A percentile compares a stretch with the other conserved stretches of the same genome.
Evolutionary conservation across 805 yeast genomes (phyloP).

Genomic region (Candida coleopterorum): DNA sequence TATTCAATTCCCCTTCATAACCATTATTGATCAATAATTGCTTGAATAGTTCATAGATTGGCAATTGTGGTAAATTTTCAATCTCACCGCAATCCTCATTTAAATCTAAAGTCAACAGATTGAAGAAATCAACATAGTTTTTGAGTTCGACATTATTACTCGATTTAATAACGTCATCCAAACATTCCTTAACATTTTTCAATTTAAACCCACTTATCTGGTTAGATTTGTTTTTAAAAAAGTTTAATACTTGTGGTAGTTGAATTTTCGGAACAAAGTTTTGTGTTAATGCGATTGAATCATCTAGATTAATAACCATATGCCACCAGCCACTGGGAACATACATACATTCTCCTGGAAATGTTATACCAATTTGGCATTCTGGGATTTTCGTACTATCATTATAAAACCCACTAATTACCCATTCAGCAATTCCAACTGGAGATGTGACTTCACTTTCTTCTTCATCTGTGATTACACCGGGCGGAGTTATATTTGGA

Average conservation of each 20-base stretch:
- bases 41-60: conserved; percentile 58
- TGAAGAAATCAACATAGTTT: conserved; percentile 24
- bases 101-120: conserved; percentile 14
- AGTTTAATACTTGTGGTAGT: conserved; percentile 57
- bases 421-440: conserved; percentile 91
- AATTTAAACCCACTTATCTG: conserved; percentile 82
- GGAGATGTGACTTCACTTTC: conserved; percentile 91
- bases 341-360: conserved; percentile 78
- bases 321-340: conserved; percentile 99
- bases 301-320: conserved; percentile 78
- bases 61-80: conserved; percentile 38
- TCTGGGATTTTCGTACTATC: conserved; percentile 56
- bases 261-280: conserved; percentile 74
- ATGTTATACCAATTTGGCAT: conserved; percentile 67
- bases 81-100: conserved; percentile 64
- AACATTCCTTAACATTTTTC: conserved; percentile 38
- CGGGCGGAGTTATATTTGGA: conserved; percentile 74
- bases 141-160: conserved; percentile 17
- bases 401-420: conserved; percentile 72
- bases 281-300: conserved; percentile 82
- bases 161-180: conserved; percentile 19
- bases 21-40: conserved; percentile 43
- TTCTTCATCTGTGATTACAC: conserved; percentile 68
- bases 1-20: conserved; percentile 26
- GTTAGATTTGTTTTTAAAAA: conserved; percentile 58